Evolutionary conservation across 495 filamentous ascomycete genomes (phyloP), one percentile per base, ranked within the genome.

Genomic region (Annulohypoxylon bovei): DNA sequence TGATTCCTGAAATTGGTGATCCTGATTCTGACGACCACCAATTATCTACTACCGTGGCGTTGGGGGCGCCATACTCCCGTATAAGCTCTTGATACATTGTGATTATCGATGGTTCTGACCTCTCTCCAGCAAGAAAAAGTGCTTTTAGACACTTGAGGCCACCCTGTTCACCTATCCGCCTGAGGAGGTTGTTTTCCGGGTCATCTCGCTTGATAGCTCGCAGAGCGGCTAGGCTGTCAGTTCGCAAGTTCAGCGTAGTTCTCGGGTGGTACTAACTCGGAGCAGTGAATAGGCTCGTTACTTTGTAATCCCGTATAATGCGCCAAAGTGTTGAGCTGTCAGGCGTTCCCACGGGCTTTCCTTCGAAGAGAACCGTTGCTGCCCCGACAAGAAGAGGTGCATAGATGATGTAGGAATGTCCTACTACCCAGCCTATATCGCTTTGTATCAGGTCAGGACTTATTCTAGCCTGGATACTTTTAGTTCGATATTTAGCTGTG

Each of bases 21-120:
- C 94, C 94, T 0, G 91, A 93, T 78, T 97, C 94, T 1, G 92
- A 95, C 3, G 92, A 95, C 94, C 94, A 98, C 94, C 94, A 98
- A 75, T 97, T 97, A 76, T 98, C 94, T 54, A 97, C 84, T 14
- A 97, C 92, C 27, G 86, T 81, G 0, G 93, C 88, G 28, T 85
- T 85, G 0, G 79, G 80, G 0, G 88, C 87, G 37, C 86, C 90
- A 68, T 93, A 88, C 56, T 85, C 81, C 9, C 80, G 71, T 2
- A 97, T 81, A 1, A 96, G 84, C 5, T 88, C 81, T 71, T 94
- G 90, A 64, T 94, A 97, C 76, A 91, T 88, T 8, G 84, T 85
- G 2, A 98, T 85, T 73, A 98, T 93, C 56, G 89, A 90, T 5
- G 94, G 94, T 73, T 98, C 94, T 62, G 92, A 95, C 14, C 94